Conservation (phyloP, 2,329 filamentous ascomycete species). For the Aureobasidium subglaciale region DNA sequence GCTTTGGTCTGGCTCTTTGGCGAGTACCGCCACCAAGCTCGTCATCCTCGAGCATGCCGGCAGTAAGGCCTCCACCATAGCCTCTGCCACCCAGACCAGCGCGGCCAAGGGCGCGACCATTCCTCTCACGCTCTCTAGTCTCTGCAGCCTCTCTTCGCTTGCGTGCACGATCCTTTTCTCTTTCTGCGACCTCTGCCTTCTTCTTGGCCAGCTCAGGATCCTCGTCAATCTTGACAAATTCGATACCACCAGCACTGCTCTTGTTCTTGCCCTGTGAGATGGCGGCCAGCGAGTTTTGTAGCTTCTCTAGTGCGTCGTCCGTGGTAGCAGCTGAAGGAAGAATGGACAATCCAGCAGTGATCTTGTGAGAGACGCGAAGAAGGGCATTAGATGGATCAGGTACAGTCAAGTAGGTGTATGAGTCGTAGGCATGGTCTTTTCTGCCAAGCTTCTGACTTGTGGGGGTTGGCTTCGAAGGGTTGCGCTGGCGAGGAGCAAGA, state of each 20-base stretch:
- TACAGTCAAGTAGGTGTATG: slow-evolving; percentile 68
- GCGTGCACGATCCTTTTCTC: slow-evolving; percentile 61
- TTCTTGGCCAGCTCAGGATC: slow-evolving; percentile 71
- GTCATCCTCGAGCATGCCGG: slow-evolving; percentile 63
- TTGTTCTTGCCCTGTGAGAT: slow-evolving; percentile 51
- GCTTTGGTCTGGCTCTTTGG: slow-evolving; percentile 18
- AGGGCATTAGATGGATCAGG: slow-evolving; percentile 62
- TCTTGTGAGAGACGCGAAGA: slow-evolving; percentile 66
- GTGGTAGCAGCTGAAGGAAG: slow-evolving; percentile 59
- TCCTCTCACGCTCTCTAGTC: slow-evolving; percentile 55
- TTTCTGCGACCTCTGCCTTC: slow-evolving; percentile 66
- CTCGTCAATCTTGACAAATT: slow-evolving; percentile 62
- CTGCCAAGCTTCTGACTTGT: slow-evolving; percentile 31
- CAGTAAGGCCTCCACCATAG: slow-evolving; percentile 52
- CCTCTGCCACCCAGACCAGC: slow-evolving; percentile 42
- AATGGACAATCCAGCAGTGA: slow-evolving; percentile 65
- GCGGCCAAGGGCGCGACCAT: slow-evolving; percentile 42
- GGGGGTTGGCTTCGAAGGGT: slow-evolving; percentile 44
- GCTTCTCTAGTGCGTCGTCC: slow-evolving; percentile 62
- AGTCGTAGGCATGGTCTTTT: slow-evolving; percentile 62
- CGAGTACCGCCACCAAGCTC: slow-evolving; percentile 32
- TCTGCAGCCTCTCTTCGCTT: slow-evolving; percentile 62
- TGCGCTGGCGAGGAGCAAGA: slow-evolving; percentile 54
- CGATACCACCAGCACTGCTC: slow-evolving; percentile 47
- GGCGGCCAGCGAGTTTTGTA: slow-evolving; percentile 61